Conservation (phyloP, 805 yeast genomes). For the Metahyphopichia silvanorum region DNA sequence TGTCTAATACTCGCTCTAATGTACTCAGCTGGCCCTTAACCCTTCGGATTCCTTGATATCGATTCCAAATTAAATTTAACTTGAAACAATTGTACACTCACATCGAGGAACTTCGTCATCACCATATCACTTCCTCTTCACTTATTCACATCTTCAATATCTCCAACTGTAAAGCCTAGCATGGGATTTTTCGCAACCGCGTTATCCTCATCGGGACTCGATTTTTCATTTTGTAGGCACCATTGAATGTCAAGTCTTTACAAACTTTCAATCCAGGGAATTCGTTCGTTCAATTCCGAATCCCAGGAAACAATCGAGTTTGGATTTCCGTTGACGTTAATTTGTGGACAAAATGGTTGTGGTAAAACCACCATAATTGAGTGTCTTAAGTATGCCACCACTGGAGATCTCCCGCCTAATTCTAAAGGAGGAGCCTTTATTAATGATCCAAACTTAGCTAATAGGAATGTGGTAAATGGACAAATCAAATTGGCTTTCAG, state of each 20-base stretch:
- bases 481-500: conserved; percentile 87
- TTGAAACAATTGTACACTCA: too few species aligned
- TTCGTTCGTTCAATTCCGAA: conserved; percentile 87
- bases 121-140: too few species aligned
- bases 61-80: too few species aligned
- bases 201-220: too few species aligned
- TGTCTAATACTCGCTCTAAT: too few species aligned
- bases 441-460: conserved; percentile 83
- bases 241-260: conserved; percentile 36
- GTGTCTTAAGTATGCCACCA: conserved; percentile 88
- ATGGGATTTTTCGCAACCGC: too few species aligned
- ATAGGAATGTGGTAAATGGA: conserved; percentile 76
- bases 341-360: conserved; percentile 94
- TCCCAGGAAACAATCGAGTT: conserved; percentile 84
- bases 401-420: conserved; percentile 95
- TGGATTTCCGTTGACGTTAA: conserved; percentile 84
- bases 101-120: too few species aligned
- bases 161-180: too few species aligned
- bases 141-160: too few species aligned
- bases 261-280: conserved; percentile 65
- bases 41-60: too few species aligned
- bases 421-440: conserved; percentile 94
- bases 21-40: too few species aligned
- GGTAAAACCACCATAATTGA: conserved; percentile 97
- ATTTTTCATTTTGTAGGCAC: not conserved